Evolutionary conservation across 441 rosid genomes (phyloP).

Genomic region (Breynia disticha): DNA sequence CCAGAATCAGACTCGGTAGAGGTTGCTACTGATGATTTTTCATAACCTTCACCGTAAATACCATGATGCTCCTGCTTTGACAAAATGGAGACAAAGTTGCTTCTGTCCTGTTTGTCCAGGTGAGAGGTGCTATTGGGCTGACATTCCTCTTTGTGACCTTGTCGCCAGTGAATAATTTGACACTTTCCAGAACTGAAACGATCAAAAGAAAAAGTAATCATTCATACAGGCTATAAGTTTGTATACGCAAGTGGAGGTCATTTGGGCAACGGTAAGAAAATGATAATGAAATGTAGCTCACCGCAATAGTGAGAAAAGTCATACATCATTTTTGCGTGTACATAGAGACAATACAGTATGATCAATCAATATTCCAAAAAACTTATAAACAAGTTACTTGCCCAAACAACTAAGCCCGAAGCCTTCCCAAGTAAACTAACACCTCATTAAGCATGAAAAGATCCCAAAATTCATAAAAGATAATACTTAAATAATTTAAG

Average conservation of each 20-base stretch:
- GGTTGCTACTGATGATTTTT: constrained; percentile 24
- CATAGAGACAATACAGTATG: too few relatives aligned
- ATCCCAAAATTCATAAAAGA: too few relatives aligned
- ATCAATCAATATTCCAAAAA: too few relatives aligned
- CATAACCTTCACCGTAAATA: constrained; percentile 16
- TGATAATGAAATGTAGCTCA: not conserved
- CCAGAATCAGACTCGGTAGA: constrained; percentile 23
- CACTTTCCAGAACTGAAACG: constrained; percentile 71
- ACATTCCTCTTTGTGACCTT: constrained; percentile 94
- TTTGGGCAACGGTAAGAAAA: not conserved
- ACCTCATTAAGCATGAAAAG: too few relatives aligned
- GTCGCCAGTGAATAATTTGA: constrained; percentile 92
- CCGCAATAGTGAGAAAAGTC: too few relatives aligned
- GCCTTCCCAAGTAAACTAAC: too few relatives aligned
- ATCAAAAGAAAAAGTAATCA: constrained; percentile 9
- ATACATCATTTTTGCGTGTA: too few relatives aligned
- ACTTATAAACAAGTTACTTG: too few relatives aligned
- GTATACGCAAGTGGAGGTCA: too few relatives aligned
- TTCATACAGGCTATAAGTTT: not conserved
- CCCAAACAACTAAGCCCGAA: too few relatives aligned
- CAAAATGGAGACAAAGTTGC: constrained; percentile 20
- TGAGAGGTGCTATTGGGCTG: constrained; percentile 27
- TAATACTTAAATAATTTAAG: too few relatives aligned
- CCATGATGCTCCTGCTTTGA: constrained; percentile 20
- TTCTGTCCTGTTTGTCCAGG: constrained; percentile 28